Evolutionary conservation across 169 alveolate genomes (phyloP).

Genomic region (Blepharisma undulans): DNA sequence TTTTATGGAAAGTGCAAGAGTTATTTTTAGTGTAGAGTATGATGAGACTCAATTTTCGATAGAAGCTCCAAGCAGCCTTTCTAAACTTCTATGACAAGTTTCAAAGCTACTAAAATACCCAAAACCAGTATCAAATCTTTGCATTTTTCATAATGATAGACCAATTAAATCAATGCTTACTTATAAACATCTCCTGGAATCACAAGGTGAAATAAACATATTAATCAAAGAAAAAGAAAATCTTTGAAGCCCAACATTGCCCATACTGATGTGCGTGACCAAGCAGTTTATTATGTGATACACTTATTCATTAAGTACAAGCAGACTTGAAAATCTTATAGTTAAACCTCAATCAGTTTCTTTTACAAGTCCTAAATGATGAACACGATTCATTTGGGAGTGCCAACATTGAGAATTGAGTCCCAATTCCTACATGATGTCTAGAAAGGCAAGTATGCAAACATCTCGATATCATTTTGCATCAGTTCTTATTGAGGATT

Average conservation of each 20-base stretch:
- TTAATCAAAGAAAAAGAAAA: background rate
- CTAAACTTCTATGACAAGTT: background rate
- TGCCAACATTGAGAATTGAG: background rate
- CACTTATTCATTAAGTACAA: background rate
- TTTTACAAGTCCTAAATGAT: background rate
- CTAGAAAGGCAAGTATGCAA: background rate
- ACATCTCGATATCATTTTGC: background rate
- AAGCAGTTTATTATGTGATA: background rate
- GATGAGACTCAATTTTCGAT: background rate
- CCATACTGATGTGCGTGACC: background rate
- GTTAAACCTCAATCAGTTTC: background rate
- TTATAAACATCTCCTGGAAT: background rate
- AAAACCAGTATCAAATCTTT: background rate
- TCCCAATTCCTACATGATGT: background rate
- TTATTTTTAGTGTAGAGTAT: too few species aligned
- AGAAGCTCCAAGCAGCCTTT: background rate
- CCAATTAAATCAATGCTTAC: background rate
- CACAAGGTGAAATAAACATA: background rate
- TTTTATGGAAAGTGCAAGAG: background rate
- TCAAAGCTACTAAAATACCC: background rate
- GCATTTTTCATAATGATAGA: background rate
- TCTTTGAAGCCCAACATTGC: background rate
- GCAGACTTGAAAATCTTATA: background rate
- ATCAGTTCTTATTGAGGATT: background rate
- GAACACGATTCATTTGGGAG: background rate